These are phyloP conservation scores for Trichoderma afroharzianum DNA, from an alignment of 2,329 filamentous ascomycete species.

Conservation along the genomic window DNA sequence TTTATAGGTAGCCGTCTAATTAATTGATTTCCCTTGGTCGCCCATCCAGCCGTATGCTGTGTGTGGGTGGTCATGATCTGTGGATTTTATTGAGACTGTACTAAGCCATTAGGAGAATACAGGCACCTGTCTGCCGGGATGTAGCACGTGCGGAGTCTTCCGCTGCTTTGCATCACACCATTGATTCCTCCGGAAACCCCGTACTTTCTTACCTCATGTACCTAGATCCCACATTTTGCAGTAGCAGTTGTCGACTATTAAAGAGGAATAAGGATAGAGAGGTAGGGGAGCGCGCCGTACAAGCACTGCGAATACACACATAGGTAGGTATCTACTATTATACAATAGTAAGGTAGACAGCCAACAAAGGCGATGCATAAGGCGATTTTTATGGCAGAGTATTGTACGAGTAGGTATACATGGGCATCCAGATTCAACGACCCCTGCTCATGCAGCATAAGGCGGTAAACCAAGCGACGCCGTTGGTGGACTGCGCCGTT, in stretches of 20 bases:
- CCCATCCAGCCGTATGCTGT: background rate
- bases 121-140: background rate
- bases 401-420: background rate
- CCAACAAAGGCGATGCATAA: background rate
- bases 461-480: slow-evolving; percentile 18
- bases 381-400: background rate
- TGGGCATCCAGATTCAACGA: background rate
- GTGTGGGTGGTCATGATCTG: background rate
- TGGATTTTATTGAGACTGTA: background rate
- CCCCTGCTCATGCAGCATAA: background rate
- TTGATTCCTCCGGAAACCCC: background rate
- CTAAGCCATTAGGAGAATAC: background rate
- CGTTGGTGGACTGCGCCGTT: slow-evolving; percentile 11
- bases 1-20: background rate
- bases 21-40: background rate
- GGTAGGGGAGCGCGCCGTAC: background rate
- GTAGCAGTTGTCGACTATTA: background rate
- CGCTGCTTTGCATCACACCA: background rate
- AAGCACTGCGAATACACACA: background rate
- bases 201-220: background rate
- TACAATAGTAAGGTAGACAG: background rate
- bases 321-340: too few species aligned
- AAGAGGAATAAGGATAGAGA: background rate
- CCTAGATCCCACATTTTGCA: background rate
- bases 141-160: background rate